Percentiles rank a stretch among this genome's conserved stretches.
phyloP scores from a whole-genome alignment of 2,329 filamentous ascomycete genomes.

The Fusarium robinianum region DNA sequence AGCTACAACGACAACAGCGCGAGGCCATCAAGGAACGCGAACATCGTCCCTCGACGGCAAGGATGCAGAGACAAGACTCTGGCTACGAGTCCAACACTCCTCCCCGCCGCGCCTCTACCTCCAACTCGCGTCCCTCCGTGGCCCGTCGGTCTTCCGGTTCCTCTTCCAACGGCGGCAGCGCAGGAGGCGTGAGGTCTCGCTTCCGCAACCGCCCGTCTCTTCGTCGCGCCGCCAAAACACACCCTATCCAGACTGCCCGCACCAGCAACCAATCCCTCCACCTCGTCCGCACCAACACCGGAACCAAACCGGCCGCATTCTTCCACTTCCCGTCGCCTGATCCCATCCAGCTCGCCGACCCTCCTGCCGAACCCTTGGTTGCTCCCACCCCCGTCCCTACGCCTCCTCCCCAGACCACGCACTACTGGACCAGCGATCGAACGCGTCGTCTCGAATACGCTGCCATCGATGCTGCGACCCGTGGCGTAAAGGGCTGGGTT shows the following conservation, averaged over 20 bases:
- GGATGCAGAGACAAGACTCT: conserved; percentile 61
- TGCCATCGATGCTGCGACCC: conserved; percentile 65
- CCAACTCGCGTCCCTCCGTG: conserved; percentile 38
- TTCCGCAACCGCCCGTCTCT: conserved; percentile 48
- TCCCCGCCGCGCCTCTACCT: conserved; percentile 45
- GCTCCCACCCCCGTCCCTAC: conserved; percentile 39
- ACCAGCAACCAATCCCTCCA: conserved; percentile 42
- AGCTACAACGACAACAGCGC: conserved; percentile 30
- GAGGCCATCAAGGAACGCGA: conserved; percentile 29
- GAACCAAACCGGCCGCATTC: conserved; percentile 45
- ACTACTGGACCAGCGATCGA: conserved; percentile 69
- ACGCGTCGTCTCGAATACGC: conserved; percentile 68
- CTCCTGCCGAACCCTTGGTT: conserved; percentile 21
- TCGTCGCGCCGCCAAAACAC: conserved; percentile 48
- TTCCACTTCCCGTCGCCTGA: conserved; percentile 57
- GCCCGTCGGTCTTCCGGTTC: conserved; percentile 43
- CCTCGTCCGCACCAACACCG: conserved; percentile 42
- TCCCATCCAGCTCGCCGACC: conserved; percentile 37
- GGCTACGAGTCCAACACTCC: conserved; percentile 59
- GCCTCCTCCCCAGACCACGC: conserved; percentile 61
- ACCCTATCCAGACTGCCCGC: conserved; percentile 31
- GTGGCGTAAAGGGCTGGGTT: conserved; percentile 64
- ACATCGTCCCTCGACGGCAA: conserved; percentile 40
- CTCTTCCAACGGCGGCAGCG: conserved; percentile 32
- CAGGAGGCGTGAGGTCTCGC: conserved; percentile 33